Base-by-base conservation (phyloP, 2,329 filamentous ascomycete species). In the Aspergillus quadrilineatus region DNA sequence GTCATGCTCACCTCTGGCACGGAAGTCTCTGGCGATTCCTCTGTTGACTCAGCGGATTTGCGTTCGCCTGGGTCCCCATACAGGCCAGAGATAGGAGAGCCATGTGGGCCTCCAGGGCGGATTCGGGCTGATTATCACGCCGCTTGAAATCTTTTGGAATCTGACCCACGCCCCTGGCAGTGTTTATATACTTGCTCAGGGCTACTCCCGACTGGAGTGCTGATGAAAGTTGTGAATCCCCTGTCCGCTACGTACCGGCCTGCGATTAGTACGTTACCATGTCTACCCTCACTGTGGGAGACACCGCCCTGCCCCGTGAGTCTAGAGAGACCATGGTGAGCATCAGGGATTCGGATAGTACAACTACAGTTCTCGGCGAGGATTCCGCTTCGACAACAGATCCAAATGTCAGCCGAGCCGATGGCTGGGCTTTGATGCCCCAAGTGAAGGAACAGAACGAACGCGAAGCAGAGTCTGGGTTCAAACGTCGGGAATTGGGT, bases 401-500 rank as follows among this genome's bases (percentile, higher is more conserved):
- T 5, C 37, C 56, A 14, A 57, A 56, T 37, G 53, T 14, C 47
- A 60, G 55, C 29, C 50, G 51, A n/a, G 68, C 70, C 34, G 70
- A 75, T n/a, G 72, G 79, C 51, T 84, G 81, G 81, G 61, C 68
- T 6, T 63, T 84, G 61, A 80, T 82, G 67, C 70, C 76, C 12
- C 77, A 79, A 60, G 69, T 84, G 28, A 74, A 78, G 44, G 71
- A 73, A 4, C 72, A 75, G 49, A 71, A 75, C 5, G 72, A 77
- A 26, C 75, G 77, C 10, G 76, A 81, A 15, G 64, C 74, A 15
- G 72, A 74, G 3, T 80, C 80, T 4, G 77, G 78, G 2, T 73
- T 79, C 57, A 80, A 78, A 29, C 68, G 73, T 7, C 76, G 80
- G 37, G 74, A 80, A 63, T 77, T 88, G 3, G 87, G 87, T 26